Base-by-base conservation (phyloP, 2,329 filamentous ascomycete genomes). In the Trichothecium roseum region DNA sequence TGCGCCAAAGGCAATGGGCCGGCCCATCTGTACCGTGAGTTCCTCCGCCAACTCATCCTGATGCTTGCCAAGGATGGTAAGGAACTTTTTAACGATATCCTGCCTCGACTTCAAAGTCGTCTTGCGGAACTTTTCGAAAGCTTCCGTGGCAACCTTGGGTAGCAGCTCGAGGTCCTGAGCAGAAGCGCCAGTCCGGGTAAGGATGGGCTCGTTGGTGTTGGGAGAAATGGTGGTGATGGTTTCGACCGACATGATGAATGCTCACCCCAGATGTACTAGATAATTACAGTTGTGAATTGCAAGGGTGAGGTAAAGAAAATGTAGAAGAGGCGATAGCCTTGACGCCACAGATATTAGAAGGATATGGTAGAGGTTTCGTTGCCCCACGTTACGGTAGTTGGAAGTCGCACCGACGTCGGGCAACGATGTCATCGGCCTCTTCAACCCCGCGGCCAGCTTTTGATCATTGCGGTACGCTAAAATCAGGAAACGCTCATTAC, bases 1-100 rank as follows among this genome's bases (percentile, higher is more conserved):
- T 32, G 72, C 78, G 0, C 84, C 84, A 57, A 89, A 95, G 27
- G 82, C 74, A 50, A 95, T 94, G 24, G 89, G 89, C 15, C 89
- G 74, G 29, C 89, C 89, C 88, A 96, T 96, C 64, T 96, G 88
- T 55, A 85, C 80, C 0, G 88, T 95, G 40, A 96, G 64, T 56
- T 95, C 88, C 46, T 76, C 72, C 5, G 82, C 87, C 24, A 96
- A 68, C 42, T 78, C 82, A 76, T 91, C 81, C 57, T 87, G 74
- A 54, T 77, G 79, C 34, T 77, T 72, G 13, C 64, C 60, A 18
- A 96, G 67, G 4, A 84, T 60, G 42, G 79, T 72, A 30, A 96
- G 63, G 1, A 88, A 87, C 50, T 82, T 84, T 49, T 75, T 78
- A 49, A 95, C 78, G 44, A 94, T 88, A 32, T 72, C 70, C 58